Base-by-base conservation (phyloP, 345 rosid species). In the Punica granatum region DNA sequence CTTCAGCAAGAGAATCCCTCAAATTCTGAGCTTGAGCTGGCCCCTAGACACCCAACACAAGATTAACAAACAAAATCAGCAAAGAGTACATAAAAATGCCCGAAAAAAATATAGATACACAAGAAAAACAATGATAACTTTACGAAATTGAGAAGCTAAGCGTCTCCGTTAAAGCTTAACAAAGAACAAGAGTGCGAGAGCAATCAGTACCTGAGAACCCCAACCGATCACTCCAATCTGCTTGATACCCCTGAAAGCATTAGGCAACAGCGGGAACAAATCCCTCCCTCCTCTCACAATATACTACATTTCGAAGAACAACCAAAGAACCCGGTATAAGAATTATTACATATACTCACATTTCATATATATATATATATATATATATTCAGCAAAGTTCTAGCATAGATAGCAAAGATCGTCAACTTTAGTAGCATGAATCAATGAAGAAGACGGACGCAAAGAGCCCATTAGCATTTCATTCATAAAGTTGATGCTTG, bases 201-300 rank as follows among this genome's bases (percentile, higher is more conserved):
- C 32, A 64, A 14, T 6, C 14, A 19, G 19, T 70, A 90, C 96
- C 90, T 92, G 97, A 31, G 98, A 92, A 23, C 97, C 98, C 98
- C 93, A 92, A 18, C 97, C 98, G 63, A 92, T 82, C 7, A 92
- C 96, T 28, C 97, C 98, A 59, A 92, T 92, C 78, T 92, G 97
- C 84, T 87, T 87, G 72, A 92, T 79, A 28, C 98, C 98, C 71
- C 85, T 88, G 75, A 92, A 84, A 36, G 96, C 96, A 66, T 87
- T 93, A 0, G 90, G 92, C 67, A 90, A 77, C 83, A 85, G 76
- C 36, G 83, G 81, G 84, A 92, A 92, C 81, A 92, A 81, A 72
- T 92, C 86, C 63, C 98, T 86, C 35, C 98, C 96, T 72, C 98
- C 98, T 87, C 88, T 93, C 81, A 93, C 98, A 75, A 90, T 90